Evolutionary conservation across 768 basidiomycete genomes (phyloP).

Genomic region (Boletus rubroflammeus): DNA sequence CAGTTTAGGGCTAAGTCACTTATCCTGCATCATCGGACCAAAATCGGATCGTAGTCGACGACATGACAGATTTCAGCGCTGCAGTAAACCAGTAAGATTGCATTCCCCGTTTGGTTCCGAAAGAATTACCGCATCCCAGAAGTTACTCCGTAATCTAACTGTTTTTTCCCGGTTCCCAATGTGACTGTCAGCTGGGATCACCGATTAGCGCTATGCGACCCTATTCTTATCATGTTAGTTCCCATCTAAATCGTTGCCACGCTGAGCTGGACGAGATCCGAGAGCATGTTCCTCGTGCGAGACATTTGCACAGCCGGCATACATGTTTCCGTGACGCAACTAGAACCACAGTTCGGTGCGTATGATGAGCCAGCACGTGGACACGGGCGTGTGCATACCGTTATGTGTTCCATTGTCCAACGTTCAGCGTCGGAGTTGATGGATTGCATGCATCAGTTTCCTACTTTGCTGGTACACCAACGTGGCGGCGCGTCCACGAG

Average conservation of each 20-base stretch:
- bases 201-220: background rate
- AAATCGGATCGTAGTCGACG: background rate
- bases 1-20: background rate
- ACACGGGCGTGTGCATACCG: background rate
- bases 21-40: background rate
- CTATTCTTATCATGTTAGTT: background rate
- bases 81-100: background rate
- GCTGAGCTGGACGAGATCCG: background rate
- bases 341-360: background rate
- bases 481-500: background rate
- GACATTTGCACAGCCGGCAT: background rate
- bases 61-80: background rate
- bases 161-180: background rate
- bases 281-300: background rate
- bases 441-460: background rate
- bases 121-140: background rate
- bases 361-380: slow-evolving; percentile 3
- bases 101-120: background rate
- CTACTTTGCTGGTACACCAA: background rate
- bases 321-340: background rate
- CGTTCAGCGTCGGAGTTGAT: background rate
- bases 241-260: background rate
- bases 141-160: background rate
- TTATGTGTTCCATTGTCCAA: background rate
- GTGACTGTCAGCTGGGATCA: background rate